Base-by-base conservation (phyloP, 192 early-diverging fungal species). In the Coemansia sp. region DNA sequence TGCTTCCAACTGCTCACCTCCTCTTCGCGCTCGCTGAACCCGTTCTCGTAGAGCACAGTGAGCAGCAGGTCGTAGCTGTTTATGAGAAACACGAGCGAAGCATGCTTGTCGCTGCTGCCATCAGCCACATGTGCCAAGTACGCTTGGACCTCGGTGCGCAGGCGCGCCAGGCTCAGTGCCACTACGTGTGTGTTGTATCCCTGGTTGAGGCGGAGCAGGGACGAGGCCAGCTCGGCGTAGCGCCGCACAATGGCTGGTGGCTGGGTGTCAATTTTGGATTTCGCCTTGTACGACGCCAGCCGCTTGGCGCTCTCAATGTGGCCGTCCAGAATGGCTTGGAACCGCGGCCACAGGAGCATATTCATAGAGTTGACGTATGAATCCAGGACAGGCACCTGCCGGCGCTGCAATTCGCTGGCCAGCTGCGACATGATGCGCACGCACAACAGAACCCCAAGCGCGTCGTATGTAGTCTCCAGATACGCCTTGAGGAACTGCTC, bases 31-130 rank as follows among this genome's bases (percentile, higher is more conserved):
- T 79, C 77, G n/a, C 71, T 43, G 49, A 85, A 83, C 24, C 78
- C 79, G 74, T 82, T 78, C 36, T 86, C 96, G 49, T 87, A 80
- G 31, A 99, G 84, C 40, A 97, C 91, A 3, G 91, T 86, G 29
- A 93, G 80, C 22, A 97, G 89, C 16, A 96, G 82, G 71, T 99
- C 96, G 77, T 93, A 93, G 73, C 96, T 99, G 87, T 97, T 99
- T 75, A 99, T 96, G 67, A 95, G 82, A 69, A 97, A 97, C 13
- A 94, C 89, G 47, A 93, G 79, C 38, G 90, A 76, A 29, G 84
- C 87, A 47, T 91, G 91, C 22, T 80, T 80, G 60, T 94, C 93
- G 9, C 82, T 65, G 65, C 93, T 89, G 43, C 91, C 89, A 12
- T 85, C 90, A 1, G 93, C 89, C 83, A 95, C 90, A 40, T 88